Evolutionary conservation across 2,329 filamentous ascomycete species (phyloP).

Genomic region (Aureobasidium melanogenum): DNA sequence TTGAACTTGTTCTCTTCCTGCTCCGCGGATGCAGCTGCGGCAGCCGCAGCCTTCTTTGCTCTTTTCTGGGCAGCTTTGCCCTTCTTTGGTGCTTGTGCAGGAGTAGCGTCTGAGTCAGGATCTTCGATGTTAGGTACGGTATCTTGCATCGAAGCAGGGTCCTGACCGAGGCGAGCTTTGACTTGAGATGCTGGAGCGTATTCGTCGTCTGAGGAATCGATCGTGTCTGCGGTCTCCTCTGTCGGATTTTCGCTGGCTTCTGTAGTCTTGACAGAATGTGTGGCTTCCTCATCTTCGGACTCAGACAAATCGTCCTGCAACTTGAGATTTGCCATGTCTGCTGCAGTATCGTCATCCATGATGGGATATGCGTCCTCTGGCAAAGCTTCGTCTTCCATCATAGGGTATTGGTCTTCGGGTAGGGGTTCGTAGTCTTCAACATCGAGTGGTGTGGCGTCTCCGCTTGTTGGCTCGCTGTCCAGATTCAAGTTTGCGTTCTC

Average conservation of each 20-base stretch:
- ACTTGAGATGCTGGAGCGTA: conserved; percentile 36
- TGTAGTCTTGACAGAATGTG: background rate
- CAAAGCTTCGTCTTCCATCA: conserved; percentile 3
- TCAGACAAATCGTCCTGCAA: conserved; percentile 16
- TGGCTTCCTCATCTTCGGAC: background rate
- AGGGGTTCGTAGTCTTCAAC: conserved; percentile 22
- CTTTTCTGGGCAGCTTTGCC: conserved; percentile 42
- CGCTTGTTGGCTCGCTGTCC: conserved; percentile 27
- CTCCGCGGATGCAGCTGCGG: conserved; percentile 29
- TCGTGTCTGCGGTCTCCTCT: background rate
- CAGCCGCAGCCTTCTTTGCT: conserved; percentile 36
- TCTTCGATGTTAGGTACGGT: conserved; percentile 13
- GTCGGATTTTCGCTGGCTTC: background rate
- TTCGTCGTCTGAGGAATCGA: conserved; percentile 26
- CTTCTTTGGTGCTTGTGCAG: conserved; percentile 23
- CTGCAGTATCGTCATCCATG: conserved; percentile 13
- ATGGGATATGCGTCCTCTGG: background rate
- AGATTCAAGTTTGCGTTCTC: conserved; percentile 58
- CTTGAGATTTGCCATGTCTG: conserved; percentile 16
- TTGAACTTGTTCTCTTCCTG: conserved; percentile 43
- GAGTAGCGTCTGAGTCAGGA: conserved; percentile 17
- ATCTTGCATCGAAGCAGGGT: background rate
- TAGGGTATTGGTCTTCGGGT: background rate
- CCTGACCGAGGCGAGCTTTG: conserved; percentile 27
- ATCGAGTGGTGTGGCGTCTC: conserved; percentile 22